Percentiles rank a stretch among this genome's conserved stretches.
Evolutionary conservation across 768 basidiomycete species (phyloP).

Genomic region (Phlebiopsis flavidoalba): DNA sequence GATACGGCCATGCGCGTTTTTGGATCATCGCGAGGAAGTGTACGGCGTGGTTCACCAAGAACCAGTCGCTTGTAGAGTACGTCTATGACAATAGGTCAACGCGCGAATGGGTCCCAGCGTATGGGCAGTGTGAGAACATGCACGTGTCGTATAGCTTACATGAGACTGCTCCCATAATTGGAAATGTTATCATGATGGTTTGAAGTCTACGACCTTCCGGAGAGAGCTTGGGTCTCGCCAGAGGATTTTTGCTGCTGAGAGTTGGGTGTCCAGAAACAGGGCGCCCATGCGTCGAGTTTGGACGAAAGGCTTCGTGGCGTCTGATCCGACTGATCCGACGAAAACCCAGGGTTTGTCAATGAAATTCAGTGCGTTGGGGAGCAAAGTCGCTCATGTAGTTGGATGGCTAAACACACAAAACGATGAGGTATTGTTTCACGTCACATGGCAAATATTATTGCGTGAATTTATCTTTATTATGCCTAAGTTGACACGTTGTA

Average conservation of each 20-base stretch:
- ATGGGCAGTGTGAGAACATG: background rate
- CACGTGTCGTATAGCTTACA: slow-evolving; percentile 36
- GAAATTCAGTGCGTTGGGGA: too few relatives aligned
- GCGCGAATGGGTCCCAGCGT: background rate
- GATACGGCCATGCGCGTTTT: background rate
- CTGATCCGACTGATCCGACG: background rate
- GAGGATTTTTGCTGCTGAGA: background rate
- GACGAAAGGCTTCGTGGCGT: slow-evolving; percentile 1
- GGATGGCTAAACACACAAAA: too few relatives aligned
- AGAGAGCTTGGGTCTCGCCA: slow-evolving; percentile 23
- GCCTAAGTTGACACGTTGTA: background rate
- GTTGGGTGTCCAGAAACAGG: background rate
- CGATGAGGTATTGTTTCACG: background rate
- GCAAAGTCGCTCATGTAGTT: too few relatives aligned
- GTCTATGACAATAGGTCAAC: slow-evolving; percentile 30
- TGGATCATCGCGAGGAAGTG: slow-evolving; percentile 25
- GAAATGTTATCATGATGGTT: slow-evolving; percentile 57
- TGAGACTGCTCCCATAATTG: slow-evolving; percentile 60
- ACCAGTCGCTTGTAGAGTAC: slow-evolving; percentile 64
- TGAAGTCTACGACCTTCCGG: slow-evolving; percentile 41
- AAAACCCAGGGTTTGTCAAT: background rate
- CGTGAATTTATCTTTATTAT: too few relatives aligned
- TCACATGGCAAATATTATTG: background rate
- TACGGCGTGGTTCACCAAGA: slow-evolving; percentile 44
- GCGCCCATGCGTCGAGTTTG: background rate